Percentiles rank a stretch among this genome's conserved stretches.
phyloP scores from a whole-genome alignment of 2,329 filamentous ascomycete genomes.

The Huntiella moniliformis region DNA sequence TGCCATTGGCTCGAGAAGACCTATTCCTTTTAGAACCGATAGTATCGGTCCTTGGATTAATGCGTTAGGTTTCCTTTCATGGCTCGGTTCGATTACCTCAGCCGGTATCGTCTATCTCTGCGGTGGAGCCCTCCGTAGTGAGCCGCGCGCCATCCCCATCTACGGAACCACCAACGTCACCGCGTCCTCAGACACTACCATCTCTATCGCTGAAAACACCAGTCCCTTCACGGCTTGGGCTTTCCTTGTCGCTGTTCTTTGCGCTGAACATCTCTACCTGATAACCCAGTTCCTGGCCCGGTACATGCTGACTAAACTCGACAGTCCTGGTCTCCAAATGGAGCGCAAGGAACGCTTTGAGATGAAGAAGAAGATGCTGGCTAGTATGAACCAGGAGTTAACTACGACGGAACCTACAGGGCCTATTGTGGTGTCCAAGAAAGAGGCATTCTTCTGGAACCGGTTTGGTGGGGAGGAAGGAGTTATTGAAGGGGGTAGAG shows the following conservation, averaged over 20 bases:
- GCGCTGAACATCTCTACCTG: slow-evolving; percentile 84
- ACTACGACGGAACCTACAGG: slow-evolving; percentile 26
- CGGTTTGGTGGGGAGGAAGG: no score
- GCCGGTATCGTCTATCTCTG: slow-evolving; percentile 84
- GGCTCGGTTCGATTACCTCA: slow-evolving; percentile 78
- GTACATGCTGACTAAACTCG: slow-evolving; percentile 56
- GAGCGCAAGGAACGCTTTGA: slow-evolving; percentile 66
- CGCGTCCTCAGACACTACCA: no score
- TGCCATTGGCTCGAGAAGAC: slow-evolving; percentile 70
- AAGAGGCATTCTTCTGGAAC: no score
- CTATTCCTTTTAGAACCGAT: slow-evolving; percentile 75
- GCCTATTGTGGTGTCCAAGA: no score
- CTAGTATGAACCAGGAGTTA: slow-evolving; percentile 42
- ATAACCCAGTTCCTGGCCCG: slow-evolving; percentile 53
- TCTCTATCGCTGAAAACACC: neutral
- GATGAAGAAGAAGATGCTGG: slow-evolving; percentile 58
- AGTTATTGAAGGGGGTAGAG: no score
- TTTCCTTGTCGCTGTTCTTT: slow-evolving; percentile 61
- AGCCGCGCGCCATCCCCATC: slow-evolving; percentile 20
- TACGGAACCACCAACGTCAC: neutral
- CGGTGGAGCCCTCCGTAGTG: slow-evolving; percentile 20
- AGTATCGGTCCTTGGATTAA: slow-evolving; percentile 88
- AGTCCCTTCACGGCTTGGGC: slow-evolving; percentile 49
- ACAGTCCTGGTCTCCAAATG: slow-evolving; percentile 71
- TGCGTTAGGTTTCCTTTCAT: slow-evolving; percentile 72